A percentile compares a stretch with the other conserved stretches of the same genome.
Evolutionary conservation across 495 filamentous ascomycete genomes (phyloP).

Genomic region (Paragyromitra xinjiangensis): DNA sequence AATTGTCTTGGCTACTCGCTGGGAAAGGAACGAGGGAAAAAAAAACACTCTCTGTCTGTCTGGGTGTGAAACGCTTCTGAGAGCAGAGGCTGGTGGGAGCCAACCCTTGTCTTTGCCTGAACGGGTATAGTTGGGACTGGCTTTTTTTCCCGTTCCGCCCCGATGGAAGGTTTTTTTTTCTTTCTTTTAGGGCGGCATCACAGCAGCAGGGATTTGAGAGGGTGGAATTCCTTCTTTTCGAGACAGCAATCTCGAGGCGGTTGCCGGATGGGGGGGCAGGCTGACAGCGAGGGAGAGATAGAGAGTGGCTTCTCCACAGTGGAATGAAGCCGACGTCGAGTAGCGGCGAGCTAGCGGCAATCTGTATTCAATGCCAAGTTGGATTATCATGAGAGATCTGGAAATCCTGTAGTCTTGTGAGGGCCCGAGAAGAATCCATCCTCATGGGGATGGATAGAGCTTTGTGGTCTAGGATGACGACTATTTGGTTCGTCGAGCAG

Average conservation of each 20-base stretch:
- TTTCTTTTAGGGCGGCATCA: slow-evolving; percentile 43
- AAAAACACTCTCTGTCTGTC: slow-evolving; percentile 27
- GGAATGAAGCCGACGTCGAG: slow-evolving; percentile 3
- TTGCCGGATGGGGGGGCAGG: slow-evolving; percentile 1
- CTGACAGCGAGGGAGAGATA: background rate
- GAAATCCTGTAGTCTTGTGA: background rate
- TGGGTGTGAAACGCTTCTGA: slow-evolving; percentile 36
- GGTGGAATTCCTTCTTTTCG: background rate
- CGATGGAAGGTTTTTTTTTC: slow-evolving; percentile 32
- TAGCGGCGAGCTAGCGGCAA: slow-evolving; percentile 8
- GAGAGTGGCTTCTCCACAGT: slow-evolving; percentile 5
- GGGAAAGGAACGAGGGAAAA: slow-evolving; percentile 43
- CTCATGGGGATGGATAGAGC: background rate
- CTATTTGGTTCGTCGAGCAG: background rate
- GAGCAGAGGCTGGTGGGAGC: slow-evolving; percentile 28
- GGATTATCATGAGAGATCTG: background rate
- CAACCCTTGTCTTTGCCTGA: slow-evolving; percentile 33
- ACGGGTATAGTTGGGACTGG: slow-evolving; percentile 44
- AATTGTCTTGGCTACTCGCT: slow-evolving; percentile 49
- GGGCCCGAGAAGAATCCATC: background rate
- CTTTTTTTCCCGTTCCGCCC: slow-evolving; percentile 53
- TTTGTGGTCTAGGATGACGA: background rate
- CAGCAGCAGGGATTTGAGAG: slow-evolving; percentile 34
- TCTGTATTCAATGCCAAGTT: slow-evolving; percentile 11
- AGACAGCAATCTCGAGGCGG: slow-evolving; percentile 19